Percentiles rank a stretch among this genome's conserved stretches.
phyloP scores from a whole-genome alignment of 768 basidiomycete genomes.

The Clathrus columnatus region DNA sequence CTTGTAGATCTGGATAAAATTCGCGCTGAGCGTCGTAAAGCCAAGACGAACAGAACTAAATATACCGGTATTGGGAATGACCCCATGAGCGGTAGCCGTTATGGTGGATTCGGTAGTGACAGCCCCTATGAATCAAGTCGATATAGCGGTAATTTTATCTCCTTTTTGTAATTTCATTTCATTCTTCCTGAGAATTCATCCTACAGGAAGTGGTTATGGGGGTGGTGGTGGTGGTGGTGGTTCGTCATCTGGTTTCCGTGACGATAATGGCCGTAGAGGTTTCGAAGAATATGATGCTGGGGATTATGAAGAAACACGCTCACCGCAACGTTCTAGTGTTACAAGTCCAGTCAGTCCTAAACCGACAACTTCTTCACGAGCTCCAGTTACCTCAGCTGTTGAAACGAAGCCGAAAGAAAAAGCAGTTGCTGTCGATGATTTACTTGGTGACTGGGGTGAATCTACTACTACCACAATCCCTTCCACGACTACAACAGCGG shows the following conservation, averaged over 20 bases:
- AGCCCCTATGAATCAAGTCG: conserved; percentile 21
- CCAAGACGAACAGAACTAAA: conserved; percentile 84
- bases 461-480: conserved; percentile 30
- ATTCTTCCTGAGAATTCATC: conserved; percentile 10
- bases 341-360: conserved; percentile 23
- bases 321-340: conserved; percentile 29
- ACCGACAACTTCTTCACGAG: conserved; percentile 23
- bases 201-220: conserved; percentile 26
- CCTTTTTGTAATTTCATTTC: conserved; percentile 1
- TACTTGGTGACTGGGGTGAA: conserved; percentile 72
- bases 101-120: conserved; percentile 66
- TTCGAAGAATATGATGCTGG: conserved; percentile 98
- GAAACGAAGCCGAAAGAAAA: conserved; percentile 32
- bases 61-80: conserved; percentile 86
- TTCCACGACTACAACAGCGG: conserved; percentile 23
- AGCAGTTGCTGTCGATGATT: conserved; percentile 38
- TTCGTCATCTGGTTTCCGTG: conserved; percentile 47
- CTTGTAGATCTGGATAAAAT: conserved; percentile 88
- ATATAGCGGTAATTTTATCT: conserved; percentile 20
- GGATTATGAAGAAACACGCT: conserved; percentile 64
- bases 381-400: conserved; percentile 24
- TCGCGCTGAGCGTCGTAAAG: conserved; percentile 81
- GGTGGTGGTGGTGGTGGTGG: conserved; percentile 35
- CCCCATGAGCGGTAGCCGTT: conserved; percentile 47
- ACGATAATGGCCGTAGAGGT: conserved; percentile 43